Percentiles rank a stretch among this genome's conserved stretches.
Conservation (phyloP, 495 filamentous ascomycete species). For the Apiosordaria backusii region DNA sequence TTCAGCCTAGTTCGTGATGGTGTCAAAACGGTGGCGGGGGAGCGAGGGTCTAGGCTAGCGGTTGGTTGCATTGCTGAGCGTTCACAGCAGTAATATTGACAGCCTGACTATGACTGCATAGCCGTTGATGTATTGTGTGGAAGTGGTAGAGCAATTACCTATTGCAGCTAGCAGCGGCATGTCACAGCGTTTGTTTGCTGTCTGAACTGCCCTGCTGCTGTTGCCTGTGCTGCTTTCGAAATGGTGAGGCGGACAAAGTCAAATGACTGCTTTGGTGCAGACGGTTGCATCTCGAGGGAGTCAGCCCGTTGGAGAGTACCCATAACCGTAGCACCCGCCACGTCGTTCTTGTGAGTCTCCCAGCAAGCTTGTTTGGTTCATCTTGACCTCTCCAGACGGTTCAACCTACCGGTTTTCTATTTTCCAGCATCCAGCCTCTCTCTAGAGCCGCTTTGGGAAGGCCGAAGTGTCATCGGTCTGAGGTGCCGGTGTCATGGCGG, state of each 20-base stretch:
- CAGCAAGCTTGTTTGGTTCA: too few species aligned
- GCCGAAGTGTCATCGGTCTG: not conserved
- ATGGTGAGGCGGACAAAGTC: slow-evolving; percentile 4
- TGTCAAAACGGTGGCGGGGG: not conserved
- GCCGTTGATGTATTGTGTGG: not conserved
- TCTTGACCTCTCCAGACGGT: not conserved
- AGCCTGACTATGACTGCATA: too few species aligned
- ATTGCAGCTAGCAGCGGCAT: not conserved
- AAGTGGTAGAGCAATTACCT: not conserved
- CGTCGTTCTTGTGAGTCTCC: too few species aligned
- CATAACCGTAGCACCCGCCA: not conserved
- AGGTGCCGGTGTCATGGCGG: slow-evolving; percentile 4
- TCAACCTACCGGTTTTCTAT: not conserved
- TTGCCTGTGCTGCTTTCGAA: not conserved
- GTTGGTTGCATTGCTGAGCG: not conserved
- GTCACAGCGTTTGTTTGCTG: not conserved
- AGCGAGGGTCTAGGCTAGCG: not conserved
- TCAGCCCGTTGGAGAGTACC: not conserved
- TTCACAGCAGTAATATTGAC: not conserved
- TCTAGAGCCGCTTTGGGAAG: not conserved
- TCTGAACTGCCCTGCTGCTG: not conserved
- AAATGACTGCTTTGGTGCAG: slow-evolving; percentile 8
- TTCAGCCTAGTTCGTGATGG: not conserved
- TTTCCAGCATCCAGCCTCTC: not conserved
- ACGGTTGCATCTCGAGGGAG: slow-evolving; percentile 1